These are phyloP conservation scores for Globisporangium nagaii DNA, from an alignment of 352 stramenopile species.

Conservation along the genomic window DNA sequence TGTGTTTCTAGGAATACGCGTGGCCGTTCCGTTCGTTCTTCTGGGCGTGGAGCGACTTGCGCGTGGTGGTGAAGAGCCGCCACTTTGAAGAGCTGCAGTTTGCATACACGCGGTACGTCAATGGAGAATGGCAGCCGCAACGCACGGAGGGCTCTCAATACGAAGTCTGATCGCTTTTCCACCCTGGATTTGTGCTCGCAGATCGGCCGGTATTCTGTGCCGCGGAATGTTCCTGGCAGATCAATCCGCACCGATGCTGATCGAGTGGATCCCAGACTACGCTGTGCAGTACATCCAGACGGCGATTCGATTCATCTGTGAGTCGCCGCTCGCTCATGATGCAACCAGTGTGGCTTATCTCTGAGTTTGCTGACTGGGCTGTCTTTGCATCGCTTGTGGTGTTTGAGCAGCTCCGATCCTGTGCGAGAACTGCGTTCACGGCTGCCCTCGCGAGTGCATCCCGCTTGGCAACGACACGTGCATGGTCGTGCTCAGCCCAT, in stretches of 20 bases:
- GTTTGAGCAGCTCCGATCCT: constrained; percentile 36
- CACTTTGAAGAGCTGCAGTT: constrained; percentile 52
- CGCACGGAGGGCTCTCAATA: no score
- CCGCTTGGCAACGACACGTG: constrained; percentile 24
- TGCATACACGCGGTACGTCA: constrained; percentile 36
- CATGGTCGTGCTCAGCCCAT: constrained; percentile 66
- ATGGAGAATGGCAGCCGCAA: neutral
- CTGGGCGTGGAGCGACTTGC: constrained; percentile 76
- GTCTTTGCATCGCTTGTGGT: neutral
- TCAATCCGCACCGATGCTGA: constrained; percentile 32
- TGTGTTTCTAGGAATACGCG: constrained; percentile 27
- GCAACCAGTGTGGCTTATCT: no score
- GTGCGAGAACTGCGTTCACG: constrained; percentile 69
- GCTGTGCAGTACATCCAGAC: constrained; percentile 36
- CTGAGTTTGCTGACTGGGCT: no score
- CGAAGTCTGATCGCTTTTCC: neutral
- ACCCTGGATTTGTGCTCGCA: constrained; percentile 4
- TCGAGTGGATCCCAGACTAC: constrained; percentile 29
- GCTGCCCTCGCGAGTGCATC: constrained; percentile 53
- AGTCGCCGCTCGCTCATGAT: constrained; percentile 6
- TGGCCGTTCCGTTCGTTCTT: constrained; percentile 64
- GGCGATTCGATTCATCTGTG: constrained; percentile 41
- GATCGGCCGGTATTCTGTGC: constrained; percentile 50
- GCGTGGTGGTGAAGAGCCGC: constrained; percentile 44
- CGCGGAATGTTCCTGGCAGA: constrained; percentile 39